phyloP scores from a whole-genome alignment of 176 grass and related monocot genomes.

The Carex scoparia region DNA sequence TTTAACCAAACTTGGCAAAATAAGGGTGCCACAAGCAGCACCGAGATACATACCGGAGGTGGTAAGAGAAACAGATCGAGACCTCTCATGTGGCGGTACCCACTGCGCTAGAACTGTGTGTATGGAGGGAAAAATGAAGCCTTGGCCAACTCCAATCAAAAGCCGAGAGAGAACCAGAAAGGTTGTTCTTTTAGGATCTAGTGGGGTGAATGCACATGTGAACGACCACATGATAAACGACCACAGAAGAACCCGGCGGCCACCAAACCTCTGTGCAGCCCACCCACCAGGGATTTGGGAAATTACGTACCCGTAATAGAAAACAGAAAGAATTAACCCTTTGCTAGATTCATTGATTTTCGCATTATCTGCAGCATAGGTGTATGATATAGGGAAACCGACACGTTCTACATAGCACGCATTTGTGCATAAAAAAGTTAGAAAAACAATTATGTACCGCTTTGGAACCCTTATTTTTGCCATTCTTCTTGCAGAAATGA shows the following conservation, averaged over 20 bases:
- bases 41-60: conserved; percentile 92
- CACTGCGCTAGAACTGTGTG: conserved; percentile 83
- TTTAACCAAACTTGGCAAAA: conserved; percentile 69
- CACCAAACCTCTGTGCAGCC: conserved; percentile 66
- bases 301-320: conserved; percentile 71
- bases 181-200: conserved; percentile 49
- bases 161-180: conserved; percentile 55
- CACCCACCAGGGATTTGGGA: conserved; percentile 83
- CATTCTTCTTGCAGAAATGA: not conserved
- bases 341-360: conserved; percentile 64
- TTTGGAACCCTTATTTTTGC: conserved; percentile 48
- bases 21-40: conserved; percentile 70
- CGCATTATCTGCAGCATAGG: conserved; percentile 39
- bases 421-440: conserved; percentile 81
- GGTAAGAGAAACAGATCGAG: conserved; percentile 72
- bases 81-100: conserved; percentile 77
- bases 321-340: conserved; percentile 63
- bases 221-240: conserved; percentile 79
- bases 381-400: conserved; percentile 82
- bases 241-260: conserved; percentile 53
- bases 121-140: conserved; percentile 85
- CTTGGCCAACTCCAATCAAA: conserved; percentile 73
- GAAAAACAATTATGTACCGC: conserved; percentile 61
- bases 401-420: conserved; percentile 77
- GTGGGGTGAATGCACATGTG: conserved; percentile 63